A percentile compares a stretch with the other conserved stretches of the same genome.
phyloP scores from a whole-genome alignment of 1,284 basidiomycete species.

The Erythrobasidium hasegawianum region DNA sequence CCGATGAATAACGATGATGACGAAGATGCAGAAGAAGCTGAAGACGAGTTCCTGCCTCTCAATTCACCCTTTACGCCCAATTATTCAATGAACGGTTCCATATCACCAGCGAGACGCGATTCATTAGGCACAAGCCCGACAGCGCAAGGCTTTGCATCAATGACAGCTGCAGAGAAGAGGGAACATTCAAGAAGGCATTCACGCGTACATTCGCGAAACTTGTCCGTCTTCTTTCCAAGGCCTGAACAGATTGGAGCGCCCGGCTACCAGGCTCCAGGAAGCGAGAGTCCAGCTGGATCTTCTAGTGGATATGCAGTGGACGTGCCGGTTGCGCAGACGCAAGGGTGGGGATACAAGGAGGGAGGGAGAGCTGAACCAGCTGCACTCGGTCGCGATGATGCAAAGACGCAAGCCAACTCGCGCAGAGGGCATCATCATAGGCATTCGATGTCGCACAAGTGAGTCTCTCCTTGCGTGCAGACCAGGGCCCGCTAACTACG shows the following conservation, averaged over 20 bases:
- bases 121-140: constrained; percentile 14
- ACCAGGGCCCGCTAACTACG: too few species aligned
- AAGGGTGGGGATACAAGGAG: constrained; percentile 47
- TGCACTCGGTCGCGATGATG: constrained; percentile 59
- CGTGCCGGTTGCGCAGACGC: constrained; percentile 51
- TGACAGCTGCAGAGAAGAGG: constrained; percentile 20
- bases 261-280: constrained; percentile 54
- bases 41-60: constrained; percentile 35
- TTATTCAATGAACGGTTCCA: constrained; percentile 24
- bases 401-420: constrained; percentile 51
- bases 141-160: background rate
- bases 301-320: constrained; percentile 50
- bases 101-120: constrained; percentile 11
- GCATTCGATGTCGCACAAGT: constrained; percentile 84
- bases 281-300: background rate
- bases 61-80: constrained; percentile 24
- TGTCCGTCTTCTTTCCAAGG: constrained; percentile 83
- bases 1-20: background rate
- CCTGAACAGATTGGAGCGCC: constrained; percentile 62
- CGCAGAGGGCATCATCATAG: constrained; percentile 58
- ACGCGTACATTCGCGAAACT: constrained; percentile 79
- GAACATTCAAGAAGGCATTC: constrained; percentile 60
- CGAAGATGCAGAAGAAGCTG: constrained; percentile 20
- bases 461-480: too few species aligned
- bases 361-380: constrained; percentile 48